Conservation (phyloP, 75 land plant genomes). For the Cryptomeria japonica region DNA sequence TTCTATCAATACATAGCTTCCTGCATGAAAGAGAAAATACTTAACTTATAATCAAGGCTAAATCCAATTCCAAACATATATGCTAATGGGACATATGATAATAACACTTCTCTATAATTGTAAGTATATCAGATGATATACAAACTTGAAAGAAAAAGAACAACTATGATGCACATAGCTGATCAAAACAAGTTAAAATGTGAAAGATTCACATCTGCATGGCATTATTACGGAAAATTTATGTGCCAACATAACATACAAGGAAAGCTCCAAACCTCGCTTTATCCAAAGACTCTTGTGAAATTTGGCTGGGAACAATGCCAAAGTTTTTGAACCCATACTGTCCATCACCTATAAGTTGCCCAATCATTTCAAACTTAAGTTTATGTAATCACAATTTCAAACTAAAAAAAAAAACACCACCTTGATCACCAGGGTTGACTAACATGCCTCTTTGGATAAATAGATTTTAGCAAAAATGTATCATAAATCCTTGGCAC, state of each 20-base stretch:
- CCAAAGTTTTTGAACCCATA: constrained; percentile 61
- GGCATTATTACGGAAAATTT: not conserved
- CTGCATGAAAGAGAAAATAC: constrained; percentile 23
- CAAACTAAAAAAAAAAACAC: not conserved
- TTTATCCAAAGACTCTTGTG: constrained; percentile 94
- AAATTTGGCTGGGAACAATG: constrained; percentile 92
- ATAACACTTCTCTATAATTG: not conserved
- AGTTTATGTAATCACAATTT: not conserved
- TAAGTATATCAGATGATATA: not conserved
- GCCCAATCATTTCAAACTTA: not conserved
- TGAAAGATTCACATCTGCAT: not conserved
- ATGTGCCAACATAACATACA: not conserved
- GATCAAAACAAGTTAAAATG: constrained; percentile 1
- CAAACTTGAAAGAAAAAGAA: not conserved
- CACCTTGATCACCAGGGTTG: not conserved
- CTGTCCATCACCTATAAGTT: constrained; percentile 72
- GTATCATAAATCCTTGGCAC: not conserved
- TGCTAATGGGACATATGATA: not conserved
- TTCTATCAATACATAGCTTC: constrained; percentile 84
- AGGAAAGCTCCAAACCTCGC: constrained; percentile 42
- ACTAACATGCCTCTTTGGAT: not conserved
- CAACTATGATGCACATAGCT: not conserved
- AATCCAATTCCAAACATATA: not conserved
- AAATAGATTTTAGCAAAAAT: not conserved
- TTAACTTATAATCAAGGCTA: not conserved